Evolutionary conservation across 306 rosid species (phyloP).

Genomic region (Astragalus membranaceus): DNA sequence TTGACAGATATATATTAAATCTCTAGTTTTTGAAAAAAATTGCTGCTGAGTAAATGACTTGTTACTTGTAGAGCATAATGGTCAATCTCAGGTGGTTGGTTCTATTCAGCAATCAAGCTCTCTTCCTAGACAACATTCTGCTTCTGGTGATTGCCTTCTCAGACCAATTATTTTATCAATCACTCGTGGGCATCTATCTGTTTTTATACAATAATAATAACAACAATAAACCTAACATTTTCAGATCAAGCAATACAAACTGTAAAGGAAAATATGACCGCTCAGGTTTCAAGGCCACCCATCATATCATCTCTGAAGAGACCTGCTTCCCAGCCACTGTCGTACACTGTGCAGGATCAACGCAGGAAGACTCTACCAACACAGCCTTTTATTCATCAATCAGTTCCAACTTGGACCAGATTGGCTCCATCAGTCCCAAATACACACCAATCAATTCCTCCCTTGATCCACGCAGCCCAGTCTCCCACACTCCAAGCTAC

Average conservation of each 20-base stretch:
- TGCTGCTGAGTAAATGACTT: not conserved
- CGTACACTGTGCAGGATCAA: slow-evolving; percentile 9
- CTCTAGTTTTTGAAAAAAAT: not conserved
- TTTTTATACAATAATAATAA: not conserved
- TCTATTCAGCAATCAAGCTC: slow-evolving; percentile 19
- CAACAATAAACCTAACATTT: not conserved
- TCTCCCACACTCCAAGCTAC: not conserved
- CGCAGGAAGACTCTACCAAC: slow-evolving; percentile 15
- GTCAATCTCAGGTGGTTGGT: slow-evolving; percentile 21
- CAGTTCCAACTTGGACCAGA: not conserved
- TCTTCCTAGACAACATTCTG: not conserved
- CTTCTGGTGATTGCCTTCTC: slow-evolving; percentile 16
- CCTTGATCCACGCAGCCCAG: not conserved
- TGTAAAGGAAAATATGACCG: slow-evolving; percentile 12
- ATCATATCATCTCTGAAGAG: slow-evolving; percentile 23
- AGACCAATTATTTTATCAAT: not conserved
- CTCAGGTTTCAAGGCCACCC: slow-evolving; percentile 15
- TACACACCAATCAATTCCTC: slow-evolving; percentile 13
- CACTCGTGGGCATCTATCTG: not conserved
- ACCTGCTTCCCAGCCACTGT: slow-evolving; percentile 20
- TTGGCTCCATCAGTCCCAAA: slow-evolving; percentile 11
- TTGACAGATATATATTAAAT: not conserved
- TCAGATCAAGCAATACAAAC: slow-evolving; percentile 12
- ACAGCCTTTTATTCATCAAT: not conserved
- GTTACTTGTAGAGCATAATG: slow-evolving; percentile 6